Evolutionary conservation across 2,329 filamentous ascomycete genomes (phyloP), one percentile per base, ranked within the genome.

Genomic region (Rhynchosporium agropyri): DNA sequence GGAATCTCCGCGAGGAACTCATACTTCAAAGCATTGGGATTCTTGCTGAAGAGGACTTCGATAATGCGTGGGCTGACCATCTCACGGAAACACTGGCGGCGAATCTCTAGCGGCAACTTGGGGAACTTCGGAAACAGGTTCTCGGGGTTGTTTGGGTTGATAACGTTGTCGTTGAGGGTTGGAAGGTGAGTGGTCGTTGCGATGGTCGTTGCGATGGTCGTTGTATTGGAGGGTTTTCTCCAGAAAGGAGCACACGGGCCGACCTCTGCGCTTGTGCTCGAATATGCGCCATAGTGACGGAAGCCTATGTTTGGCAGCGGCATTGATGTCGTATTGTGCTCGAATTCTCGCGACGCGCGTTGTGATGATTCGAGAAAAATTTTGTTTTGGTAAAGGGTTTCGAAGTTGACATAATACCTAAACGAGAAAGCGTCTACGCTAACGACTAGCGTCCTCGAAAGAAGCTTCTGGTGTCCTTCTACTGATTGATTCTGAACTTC

Each of bases 1-100:
- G 54, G 40, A n/a, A 31, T 36, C 12, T 57, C 54, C n/a, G 54
- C 38, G 54, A 46, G 12, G 26, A 57, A 57, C 15, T 46, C 20
- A 40, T 57, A 46, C 28, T 45, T 28, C 10, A 9, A 6, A 13
- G 31, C 28, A 1, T 29, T 3, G 4, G 5, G 13, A 3, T 38
- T 31, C 9, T 13, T 20, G 9, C 36, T 2, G 20, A 56, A 56
- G n/a, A 38, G 33, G 9, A 56, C 53, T 28, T 56, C 53, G 28
- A 56, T 42, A 5, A 56, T 20, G 26, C 53, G 53, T 8, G 45
- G 45, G 10, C 45, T 20, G 9, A 48, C 28, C 45, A 48, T 48
- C 20, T 48, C 26, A 26, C 8, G 45, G 45, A 48, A 48, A 26
- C 45, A 48, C 12, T 48, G 28, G 6, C 20, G 45, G 12, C 45